Percentiles rank a stretch among this genome's conserved stretches.
Evolutionary conservation across 192 early-diverging fungal species (phyloP).

Genomic region (Coemansia furcata): DNA sequence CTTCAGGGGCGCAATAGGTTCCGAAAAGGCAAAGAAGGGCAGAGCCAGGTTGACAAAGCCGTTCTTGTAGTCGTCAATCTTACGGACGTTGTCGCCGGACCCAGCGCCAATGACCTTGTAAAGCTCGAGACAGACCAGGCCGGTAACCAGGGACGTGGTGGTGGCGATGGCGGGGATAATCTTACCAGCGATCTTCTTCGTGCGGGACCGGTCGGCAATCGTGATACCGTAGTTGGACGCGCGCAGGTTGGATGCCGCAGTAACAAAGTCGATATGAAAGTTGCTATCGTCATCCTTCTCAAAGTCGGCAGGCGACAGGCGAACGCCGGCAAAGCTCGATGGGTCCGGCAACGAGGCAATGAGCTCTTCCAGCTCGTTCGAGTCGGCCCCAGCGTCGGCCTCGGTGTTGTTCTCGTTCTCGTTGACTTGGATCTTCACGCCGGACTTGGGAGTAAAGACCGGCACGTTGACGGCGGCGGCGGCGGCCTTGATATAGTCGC

Average conservation of each 20-base stretch:
- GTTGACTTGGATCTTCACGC: conserved; percentile 95
- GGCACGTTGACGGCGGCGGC: conserved; percentile 68
- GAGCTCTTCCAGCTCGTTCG: conserved; percentile 62
- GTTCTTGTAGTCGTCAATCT: conserved; percentile 98
- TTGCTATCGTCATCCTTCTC: conserved; percentile 99
- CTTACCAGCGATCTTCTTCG: conserved; percentile 88
- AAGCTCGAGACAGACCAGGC: conserved; percentile 95
- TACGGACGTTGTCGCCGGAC: conserved; percentile 53
- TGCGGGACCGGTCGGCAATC: conserved; percentile 73
- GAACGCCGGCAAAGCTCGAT: conserved; percentile 76
- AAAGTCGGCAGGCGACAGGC: conserved; percentile 89
- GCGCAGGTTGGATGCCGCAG: conserved; percentile 94
- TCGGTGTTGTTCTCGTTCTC: conserved; percentile 64
- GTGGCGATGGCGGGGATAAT: conserved; percentile 93
- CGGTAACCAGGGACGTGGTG: conserved; percentile 93
- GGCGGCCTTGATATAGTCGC: conserved; percentile 62
- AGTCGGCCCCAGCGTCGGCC: conserved; percentile 29
- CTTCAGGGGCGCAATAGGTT: conserved; percentile 90
- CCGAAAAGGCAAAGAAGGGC: conserved; percentile 99
- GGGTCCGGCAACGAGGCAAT: conserved; percentile 71
- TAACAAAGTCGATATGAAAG: conserved; percentile 99
- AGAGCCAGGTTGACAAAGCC: conserved; percentile 97
- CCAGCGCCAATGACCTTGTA: conserved; percentile 74
- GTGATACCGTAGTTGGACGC: conserved; percentile 78
- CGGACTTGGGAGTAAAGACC: conserved; percentile 81